Percentiles rank a stretch among this genome's conserved stretches.
phyloP scores from a whole-genome alignment of 331 rosid species.

The Malus hybrid region DNA sequence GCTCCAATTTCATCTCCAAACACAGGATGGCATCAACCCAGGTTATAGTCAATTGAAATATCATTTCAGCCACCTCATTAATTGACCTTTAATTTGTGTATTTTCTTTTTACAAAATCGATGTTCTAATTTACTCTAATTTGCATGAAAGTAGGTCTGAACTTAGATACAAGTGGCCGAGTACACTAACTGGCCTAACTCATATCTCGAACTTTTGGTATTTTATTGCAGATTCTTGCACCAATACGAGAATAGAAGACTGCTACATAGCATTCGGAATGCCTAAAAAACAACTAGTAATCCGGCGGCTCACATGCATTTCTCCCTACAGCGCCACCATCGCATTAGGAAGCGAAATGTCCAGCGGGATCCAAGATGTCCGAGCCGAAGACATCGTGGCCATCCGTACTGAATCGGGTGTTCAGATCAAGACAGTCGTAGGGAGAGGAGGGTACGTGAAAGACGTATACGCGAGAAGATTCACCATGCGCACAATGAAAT shows the following conservation, averaged over 20 bases:
- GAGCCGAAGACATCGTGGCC: conserved; percentile 46
- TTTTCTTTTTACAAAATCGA: too few species aligned
- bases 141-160: too few species aligned
- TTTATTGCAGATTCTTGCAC: conserved; percentile 43
- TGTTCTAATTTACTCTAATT: too few species aligned
- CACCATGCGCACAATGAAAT: conserved; percentile 52
- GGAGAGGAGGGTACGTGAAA: conserved; percentile 42
- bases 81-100: too few species aligned
- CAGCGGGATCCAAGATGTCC: conserved; percentile 39
- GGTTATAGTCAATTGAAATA: conserved; percentile 18
- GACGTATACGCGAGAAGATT: conserved; percentile 35
- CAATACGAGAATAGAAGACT: conserved; percentile 42
- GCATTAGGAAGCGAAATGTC: conserved; percentile 60
- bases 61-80: not conserved
- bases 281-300: conserved; percentile 42
- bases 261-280: conserved; percentile 38
- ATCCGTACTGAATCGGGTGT: conserved; percentile 37
- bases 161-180: too few species aligned
- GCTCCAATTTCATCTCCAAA: conserved; percentile 51
- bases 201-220: too few species aligned
- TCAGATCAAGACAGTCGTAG: conserved; percentile 51
- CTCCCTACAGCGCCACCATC: conserved; percentile 45
- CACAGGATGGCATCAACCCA: conserved; percentile 55
- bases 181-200: too few species aligned
- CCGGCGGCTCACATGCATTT: conserved; percentile 45